Percentiles rank a stretch among this genome's conserved stretches.
These are phyloP conservation scores for Epichloe glyceriae DNA, from an alignment of 2,329 filamentous ascomycete species.

Conservation along the genomic window DNA sequence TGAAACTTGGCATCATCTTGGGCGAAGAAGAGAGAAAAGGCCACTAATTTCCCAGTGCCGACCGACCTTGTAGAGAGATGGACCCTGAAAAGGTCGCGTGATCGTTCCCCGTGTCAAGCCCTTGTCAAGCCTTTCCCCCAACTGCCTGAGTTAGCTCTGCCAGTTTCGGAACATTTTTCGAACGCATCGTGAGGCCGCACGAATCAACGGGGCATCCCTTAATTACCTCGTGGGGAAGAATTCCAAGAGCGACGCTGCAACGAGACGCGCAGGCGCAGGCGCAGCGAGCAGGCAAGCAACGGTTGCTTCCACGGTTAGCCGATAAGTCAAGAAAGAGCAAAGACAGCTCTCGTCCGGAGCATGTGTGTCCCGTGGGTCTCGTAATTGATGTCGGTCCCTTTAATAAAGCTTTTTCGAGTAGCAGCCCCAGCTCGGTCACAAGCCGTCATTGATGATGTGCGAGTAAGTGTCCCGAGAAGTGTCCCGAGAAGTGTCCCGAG, in stretches of 20 bases:
- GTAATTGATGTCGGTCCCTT: not conserved
- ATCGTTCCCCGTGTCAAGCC: constrained; percentile 4
- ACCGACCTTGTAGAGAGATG: constrained; percentile 1
- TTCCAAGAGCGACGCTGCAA: not conserved
- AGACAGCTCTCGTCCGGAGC: not conserved
- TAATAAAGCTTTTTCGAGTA: not conserved
- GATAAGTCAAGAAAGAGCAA: not conserved
- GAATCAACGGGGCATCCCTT: not conserved
- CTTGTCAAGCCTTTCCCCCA: not conserved
- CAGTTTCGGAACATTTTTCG: not conserved
- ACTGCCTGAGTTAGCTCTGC: not conserved
- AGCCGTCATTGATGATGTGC: not conserved
- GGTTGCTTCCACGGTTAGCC: not conserved
- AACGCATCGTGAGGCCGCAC: constrained; percentile 8
- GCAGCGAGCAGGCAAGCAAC: not conserved
- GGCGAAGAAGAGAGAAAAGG: not conserved
- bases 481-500: not conserved
- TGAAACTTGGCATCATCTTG: not conserved
- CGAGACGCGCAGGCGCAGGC: not conserved
- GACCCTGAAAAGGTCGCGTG: constrained; percentile 9
- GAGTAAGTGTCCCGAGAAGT: not conserved
- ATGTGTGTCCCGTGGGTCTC: constrained; percentile 2
- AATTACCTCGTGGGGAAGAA: not conserved
- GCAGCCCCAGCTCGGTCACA: not conserved
- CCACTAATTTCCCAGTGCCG: constrained; percentile 1